A percentile compares a stretch with the other conserved stretches of the same genome.
These are phyloP conservation scores for Geosmithia flava DNA, from an alignment of 2,329 filamentous ascomycete genomes.

Conservation along the genomic window DNA sequence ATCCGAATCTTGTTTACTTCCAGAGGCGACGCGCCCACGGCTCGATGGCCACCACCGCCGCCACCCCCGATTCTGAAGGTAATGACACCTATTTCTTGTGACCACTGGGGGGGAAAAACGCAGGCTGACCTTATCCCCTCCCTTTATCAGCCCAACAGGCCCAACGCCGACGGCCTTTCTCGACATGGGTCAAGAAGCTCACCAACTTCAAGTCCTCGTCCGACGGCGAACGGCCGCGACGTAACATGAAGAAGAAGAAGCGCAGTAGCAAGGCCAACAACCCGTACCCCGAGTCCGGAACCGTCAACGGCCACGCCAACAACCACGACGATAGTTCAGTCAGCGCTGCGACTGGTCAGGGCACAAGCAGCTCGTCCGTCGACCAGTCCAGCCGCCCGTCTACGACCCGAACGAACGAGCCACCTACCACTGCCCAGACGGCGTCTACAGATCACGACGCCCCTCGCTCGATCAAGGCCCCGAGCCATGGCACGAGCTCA, in stretches of 20 bases:
- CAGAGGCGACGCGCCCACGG: neutral
- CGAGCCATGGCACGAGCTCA: constrained; percentile 58
- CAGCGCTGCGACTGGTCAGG: constrained; percentile 45
- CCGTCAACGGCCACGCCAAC: constrained; percentile 20
- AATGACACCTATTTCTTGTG: neutral
- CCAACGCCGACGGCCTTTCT: constrained; percentile 72
- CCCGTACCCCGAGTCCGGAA: constrained; percentile 79
- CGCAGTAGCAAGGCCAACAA: constrained; percentile 61
- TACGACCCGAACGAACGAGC: neutral
- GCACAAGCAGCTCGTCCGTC: constrained; percentile 39
- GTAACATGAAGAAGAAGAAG: constrained; percentile 37
- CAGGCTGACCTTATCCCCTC: neutral
- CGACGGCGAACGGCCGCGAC: constrained; percentile 34
- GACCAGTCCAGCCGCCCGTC: constrained; percentile 7
- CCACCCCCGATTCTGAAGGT: constrained; percentile 1
- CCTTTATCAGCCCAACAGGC: constrained; percentile 38
- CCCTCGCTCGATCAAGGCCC: constrained; percentile 59
- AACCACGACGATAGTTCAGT: constrained; percentile 30
- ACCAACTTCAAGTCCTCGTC: constrained; percentile 73
- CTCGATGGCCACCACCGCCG: constrained; percentile 4
- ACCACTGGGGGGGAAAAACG: neutral
- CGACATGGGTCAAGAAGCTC: constrained; percentile 88
- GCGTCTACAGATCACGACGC: constrained; percentile 75
- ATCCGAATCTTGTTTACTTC: neutral
- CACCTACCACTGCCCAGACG: constrained; percentile 40